A percentile compares a stretch with the other conserved stretches of the same genome.
Conservation (phyloP, 2,329 filamentous ascomycete genomes). For the Neofusicoccum sp. region DNA sequence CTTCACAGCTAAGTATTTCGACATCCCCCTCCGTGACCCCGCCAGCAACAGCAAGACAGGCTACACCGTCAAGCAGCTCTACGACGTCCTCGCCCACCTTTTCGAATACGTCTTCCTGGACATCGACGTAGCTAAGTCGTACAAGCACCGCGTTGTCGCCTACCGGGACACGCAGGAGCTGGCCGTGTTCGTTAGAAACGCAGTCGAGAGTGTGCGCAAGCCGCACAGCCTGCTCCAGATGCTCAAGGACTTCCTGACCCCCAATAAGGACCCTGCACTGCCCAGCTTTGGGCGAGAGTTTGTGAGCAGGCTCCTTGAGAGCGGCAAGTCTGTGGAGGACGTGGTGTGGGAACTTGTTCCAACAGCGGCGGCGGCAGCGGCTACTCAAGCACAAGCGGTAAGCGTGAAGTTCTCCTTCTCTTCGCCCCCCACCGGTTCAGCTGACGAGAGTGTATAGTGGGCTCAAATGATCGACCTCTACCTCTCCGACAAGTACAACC, state of each 20-base stretch:
- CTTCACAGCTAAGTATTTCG: conserved; percentile 29
- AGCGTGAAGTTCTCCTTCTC: not conserved
- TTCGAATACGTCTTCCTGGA: conserved; percentile 33
- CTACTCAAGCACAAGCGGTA: conserved; percentile 18
- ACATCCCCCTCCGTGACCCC: conserved; percentile 26
- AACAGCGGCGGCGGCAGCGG: conserved; percentile 10
- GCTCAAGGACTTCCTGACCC: conserved; percentile 11
- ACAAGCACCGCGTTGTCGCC: conserved; percentile 20
- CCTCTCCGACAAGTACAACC: conserved; percentile 18
- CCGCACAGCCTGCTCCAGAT: not conserved
- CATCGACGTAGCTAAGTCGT: conserved; percentile 26
- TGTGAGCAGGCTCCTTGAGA: conserved; percentile 17
- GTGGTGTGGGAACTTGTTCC: conserved; percentile 17
- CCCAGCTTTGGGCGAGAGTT: conserved; percentile 7
- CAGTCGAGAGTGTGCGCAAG: not conserved
- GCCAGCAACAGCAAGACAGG: conserved; percentile 22
- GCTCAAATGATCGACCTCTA: conserved; percentile 21
- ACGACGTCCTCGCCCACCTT: conserved; percentile 26
- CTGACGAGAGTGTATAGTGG: conserved; percentile 5
- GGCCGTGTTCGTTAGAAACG: conserved; percentile 7
- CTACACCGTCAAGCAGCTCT: conserved; percentile 27
- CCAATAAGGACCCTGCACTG: conserved; percentile 1
- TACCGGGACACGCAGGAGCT: conserved; percentile 8
- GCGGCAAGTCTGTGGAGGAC: conserved; percentile 20
- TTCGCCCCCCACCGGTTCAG: not conserved